These are phyloP conservation scores for Pyricularia pennisetigena DNA, from an alignment of 2,329 filamentous ascomycete genomes.

Conservation along the genomic window DNA sequence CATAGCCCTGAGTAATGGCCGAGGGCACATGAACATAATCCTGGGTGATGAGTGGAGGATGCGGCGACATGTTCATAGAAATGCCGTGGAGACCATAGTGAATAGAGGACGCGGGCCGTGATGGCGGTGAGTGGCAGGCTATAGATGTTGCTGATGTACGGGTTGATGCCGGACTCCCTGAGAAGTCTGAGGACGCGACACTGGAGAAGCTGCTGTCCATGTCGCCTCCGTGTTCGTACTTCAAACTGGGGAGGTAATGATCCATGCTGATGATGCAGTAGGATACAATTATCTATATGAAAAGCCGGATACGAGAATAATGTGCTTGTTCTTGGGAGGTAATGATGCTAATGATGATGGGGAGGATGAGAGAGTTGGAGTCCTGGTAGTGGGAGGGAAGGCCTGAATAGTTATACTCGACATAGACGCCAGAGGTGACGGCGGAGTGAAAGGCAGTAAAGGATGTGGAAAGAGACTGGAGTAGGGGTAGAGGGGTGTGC, in stretches of 20 bases:
- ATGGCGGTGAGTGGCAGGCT: not conserved
- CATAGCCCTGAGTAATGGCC: conserved; percentile 11
- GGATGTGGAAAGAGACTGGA: not conserved
- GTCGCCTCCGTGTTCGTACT: not conserved
- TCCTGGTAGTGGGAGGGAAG: not conserved
- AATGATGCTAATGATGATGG: not conserved
- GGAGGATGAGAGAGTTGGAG: not conserved
- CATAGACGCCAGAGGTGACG: not conserved
- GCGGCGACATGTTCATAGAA: not conserved
- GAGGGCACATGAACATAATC: not conserved
- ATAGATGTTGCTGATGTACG: not conserved
- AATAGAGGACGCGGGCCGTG: not conserved
- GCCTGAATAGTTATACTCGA: not conserved
- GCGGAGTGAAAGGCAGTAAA: not conserved
- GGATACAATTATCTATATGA: not conserved
- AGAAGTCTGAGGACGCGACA: conserved; percentile 23
- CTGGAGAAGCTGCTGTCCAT: conserved; percentile 27
- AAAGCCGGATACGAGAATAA: not conserved
- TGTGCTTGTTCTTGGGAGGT: not conserved
- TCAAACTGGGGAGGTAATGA: not conserved
- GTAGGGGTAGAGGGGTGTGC: not conserved
- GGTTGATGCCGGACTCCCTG: not conserved
- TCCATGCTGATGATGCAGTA: not conserved
- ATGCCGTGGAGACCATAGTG: not conserved
- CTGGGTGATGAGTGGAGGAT: not conserved